phyloP scores from a whole-genome alignment of 306 rosid species.

The Quercus engelmannii region DNA sequence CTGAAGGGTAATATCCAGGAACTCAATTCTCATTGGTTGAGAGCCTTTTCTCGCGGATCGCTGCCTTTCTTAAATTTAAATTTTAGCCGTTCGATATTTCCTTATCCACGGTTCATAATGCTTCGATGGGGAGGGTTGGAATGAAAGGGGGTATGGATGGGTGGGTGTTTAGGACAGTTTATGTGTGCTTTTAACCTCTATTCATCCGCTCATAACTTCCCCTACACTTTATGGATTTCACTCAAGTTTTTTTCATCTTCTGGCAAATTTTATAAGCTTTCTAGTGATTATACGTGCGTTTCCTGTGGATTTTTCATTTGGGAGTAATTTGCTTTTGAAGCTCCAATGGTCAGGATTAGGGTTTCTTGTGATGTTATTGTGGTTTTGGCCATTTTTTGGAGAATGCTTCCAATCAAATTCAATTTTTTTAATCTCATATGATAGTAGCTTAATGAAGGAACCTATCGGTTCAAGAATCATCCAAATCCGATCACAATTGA shows the following conservation, averaged over 20 bases:
- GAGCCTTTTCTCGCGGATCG: constrained; percentile 52
- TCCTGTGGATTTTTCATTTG: not conserved
- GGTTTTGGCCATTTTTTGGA: constrained; percentile 29
- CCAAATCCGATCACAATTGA: constrained; percentile 34
- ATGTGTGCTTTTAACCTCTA: constrained; percentile 77
- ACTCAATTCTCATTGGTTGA: constrained; percentile 53
- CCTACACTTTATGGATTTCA: not conserved
- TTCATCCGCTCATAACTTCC: constrained; percentile 32
- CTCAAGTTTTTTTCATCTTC: constrained; percentile 20
- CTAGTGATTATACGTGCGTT: constrained; percentile 12
- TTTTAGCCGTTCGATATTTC: constrained; percentile 48
- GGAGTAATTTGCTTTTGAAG: constrained; percentile 46
- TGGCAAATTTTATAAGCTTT: constrained; percentile 59
- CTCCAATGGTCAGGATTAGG: constrained; percentile 58
- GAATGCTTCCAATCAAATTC: constrained; percentile 24
- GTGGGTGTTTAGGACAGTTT: constrained; percentile 11
- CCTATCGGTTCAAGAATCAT: constrained; percentile 32
- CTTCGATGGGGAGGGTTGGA: constrained; percentile 17
- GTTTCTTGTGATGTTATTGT: constrained; percentile 54
- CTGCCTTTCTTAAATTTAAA: constrained; percentile 37
- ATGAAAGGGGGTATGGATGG: constrained; percentile 6
- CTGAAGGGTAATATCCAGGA: constrained; percentile 29
- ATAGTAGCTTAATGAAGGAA: constrained; percentile 39
- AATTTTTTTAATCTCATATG: not conserved
- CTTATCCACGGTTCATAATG: constrained; percentile 44